These are phyloP conservation scores for Trichophaea hybrida DNA, from an alignment of 2,329 filamentous ascomycete species.

Conservation along the genomic window DNA sequence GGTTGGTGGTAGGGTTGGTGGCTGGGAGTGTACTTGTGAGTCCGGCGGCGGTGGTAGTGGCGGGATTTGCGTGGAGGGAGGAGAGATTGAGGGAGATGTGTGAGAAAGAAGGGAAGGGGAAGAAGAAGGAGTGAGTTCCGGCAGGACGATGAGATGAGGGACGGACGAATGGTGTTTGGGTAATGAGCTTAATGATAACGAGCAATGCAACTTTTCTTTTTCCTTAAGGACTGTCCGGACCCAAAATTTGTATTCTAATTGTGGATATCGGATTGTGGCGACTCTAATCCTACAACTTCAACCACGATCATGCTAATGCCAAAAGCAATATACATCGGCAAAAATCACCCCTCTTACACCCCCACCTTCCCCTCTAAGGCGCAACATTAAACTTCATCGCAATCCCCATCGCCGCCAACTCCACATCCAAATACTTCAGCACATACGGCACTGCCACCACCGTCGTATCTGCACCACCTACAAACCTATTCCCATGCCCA, in stretches of 20 bases:
- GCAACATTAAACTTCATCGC: slow-evolving; percentile 77
- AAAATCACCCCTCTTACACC: too few relatives aligned
- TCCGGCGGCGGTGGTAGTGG: neutral
- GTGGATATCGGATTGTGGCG: too few relatives aligned
- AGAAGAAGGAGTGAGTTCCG: neutral
- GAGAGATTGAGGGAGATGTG: neutral
- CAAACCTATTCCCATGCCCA: slow-evolving; percentile 66
- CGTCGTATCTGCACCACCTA: slow-evolving; percentile 80
- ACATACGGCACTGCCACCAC: slow-evolving; percentile 87
- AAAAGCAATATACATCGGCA: too few relatives aligned
- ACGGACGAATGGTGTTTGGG: too few relatives aligned
- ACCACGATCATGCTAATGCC: too few relatives aligned
- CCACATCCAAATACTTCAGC: slow-evolving; percentile 83
- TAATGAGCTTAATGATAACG: too few relatives aligned
- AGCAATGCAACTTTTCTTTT: too few relatives aligned
- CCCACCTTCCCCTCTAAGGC: slow-evolving; percentile 6
- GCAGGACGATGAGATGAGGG: too few relatives aligned
- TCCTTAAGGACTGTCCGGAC: too few relatives aligned
- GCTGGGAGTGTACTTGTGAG: neutral
- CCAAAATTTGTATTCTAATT: too few relatives aligned
- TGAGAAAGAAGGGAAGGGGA: neutral
- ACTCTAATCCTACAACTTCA: too few relatives aligned
- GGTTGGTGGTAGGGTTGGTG: neutral
- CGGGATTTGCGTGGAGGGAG: neutral
- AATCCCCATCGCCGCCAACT: slow-evolving; percentile 91